Evolutionary conservation across 257 asterid genomes (phyloP).

Genomic region (Verbascum thapsus): DNA sequence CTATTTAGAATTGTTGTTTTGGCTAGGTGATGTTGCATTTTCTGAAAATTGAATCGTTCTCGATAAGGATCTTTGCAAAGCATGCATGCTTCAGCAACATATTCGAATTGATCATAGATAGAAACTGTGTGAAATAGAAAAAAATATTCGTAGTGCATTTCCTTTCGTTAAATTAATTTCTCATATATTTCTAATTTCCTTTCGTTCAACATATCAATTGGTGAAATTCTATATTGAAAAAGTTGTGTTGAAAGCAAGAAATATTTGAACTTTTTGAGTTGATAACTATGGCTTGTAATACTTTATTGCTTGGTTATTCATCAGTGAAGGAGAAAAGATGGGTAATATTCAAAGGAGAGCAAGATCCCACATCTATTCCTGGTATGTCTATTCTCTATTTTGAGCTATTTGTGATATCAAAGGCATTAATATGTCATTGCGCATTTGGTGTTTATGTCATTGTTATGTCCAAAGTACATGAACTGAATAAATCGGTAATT

Average conservation of each 20-base stretch:
- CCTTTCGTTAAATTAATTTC: too few relatives aligned
- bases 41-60: too few relatives aligned
- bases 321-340: slow-evolving; percentile 93
- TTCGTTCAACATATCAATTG: too few relatives aligned
- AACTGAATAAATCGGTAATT: slow-evolving; percentile 25
- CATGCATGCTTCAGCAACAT: too few relatives aligned
- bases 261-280: slow-evolving; percentile 8
- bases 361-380: slow-evolving; percentile 83
- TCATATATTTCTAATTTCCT: too few relatives aligned
- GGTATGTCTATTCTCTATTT: slow-evolving; percentile 50
- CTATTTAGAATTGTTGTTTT: too few relatives aligned
- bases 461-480: background rate
- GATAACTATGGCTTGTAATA: background rate
- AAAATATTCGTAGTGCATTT: too few relatives aligned
- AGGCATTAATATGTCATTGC: background rate
- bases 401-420: slow-evolving; percentile 18
- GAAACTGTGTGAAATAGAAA: too few relatives aligned
- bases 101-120: too few relatives aligned
- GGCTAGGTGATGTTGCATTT: too few relatives aligned
- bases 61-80: too few relatives aligned
- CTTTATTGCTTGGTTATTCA: slow-evolving; percentile 24
- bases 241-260: slow-evolving; percentile 18
- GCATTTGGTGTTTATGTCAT: background rate
- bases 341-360: slow-evolving; percentile 89
- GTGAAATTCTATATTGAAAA: background rate